A percentile compares a stretch with the other conserved stretches of the same genome.
phyloP scores from a whole-genome alignment of 2,329 filamentous ascomycete species.

The Sporothrix sp. region DNA sequence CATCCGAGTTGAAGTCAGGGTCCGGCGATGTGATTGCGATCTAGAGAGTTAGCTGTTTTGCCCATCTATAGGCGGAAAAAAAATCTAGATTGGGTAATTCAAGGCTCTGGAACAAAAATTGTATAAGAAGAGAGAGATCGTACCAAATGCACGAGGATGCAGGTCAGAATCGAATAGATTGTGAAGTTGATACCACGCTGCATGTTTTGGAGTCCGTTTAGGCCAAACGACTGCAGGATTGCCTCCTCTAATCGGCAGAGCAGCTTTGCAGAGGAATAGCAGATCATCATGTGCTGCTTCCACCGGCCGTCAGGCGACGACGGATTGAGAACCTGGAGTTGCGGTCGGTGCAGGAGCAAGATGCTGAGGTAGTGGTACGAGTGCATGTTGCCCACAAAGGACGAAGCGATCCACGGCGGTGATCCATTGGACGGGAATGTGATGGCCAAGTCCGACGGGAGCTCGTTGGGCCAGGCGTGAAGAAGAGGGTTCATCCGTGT shows the following conservation, averaged over 20 bases:
- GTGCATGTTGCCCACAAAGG: slow-evolving; percentile 83
- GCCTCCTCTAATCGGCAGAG: slow-evolving; percentile 83
- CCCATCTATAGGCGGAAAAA: not conserved
- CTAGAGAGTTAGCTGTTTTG: slow-evolving; percentile 33
- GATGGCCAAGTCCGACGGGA: slow-evolving; percentile 70
- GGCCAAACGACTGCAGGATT: slow-evolving; percentile 63
- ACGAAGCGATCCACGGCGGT: slow-evolving; percentile 73
- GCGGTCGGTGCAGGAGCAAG: slow-evolving; percentile 80
- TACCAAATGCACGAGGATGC: slow-evolving; percentile 88
- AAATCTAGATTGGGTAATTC: too few species aligned
- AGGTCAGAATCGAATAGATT: slow-evolving; percentile 85
- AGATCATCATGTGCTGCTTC: slow-evolving; percentile 81
- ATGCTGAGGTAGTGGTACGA: slow-evolving; percentile 78
- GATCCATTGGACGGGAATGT: slow-evolving; percentile 69
- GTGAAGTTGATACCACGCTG: slow-evolving; percentile 89
- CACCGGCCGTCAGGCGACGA: slow-evolving; percentile 62
- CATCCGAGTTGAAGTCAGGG: slow-evolving; percentile 73
- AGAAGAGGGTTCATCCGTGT: slow-evolving; percentile 70
- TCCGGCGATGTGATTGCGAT: slow-evolving; percentile 90
- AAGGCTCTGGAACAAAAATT: not conserved
- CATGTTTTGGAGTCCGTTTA: slow-evolving; percentile 81
- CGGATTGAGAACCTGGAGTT: slow-evolving; percentile 68
- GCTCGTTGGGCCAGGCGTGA: slow-evolving; percentile 61
- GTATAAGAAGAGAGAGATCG: slow-evolving; percentile 28
- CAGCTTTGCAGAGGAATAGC: slow-evolving; percentile 73